A percentile compares a stretch with the other conserved stretches of the same genome.
Evolutionary conservation across 2,329 filamentous ascomycete genomes (phyloP).

Genomic region (Botrytis byssoidea): DNA sequence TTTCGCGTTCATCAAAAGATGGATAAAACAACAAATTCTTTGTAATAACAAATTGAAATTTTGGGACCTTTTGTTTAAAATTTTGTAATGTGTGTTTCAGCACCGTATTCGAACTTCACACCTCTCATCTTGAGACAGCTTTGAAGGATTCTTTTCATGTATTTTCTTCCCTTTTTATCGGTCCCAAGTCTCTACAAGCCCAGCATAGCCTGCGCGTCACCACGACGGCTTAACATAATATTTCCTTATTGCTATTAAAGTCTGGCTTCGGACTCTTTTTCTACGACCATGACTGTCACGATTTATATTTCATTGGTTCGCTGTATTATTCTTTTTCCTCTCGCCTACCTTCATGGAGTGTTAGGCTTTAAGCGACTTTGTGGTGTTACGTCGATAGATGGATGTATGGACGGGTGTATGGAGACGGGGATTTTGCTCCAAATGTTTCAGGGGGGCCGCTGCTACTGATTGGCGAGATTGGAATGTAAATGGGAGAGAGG

Average conservation of each 20-base stretch:
- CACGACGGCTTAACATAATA: conserved; percentile 13
- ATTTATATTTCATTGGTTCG: conserved; percentile 7
- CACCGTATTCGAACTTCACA: conserved; percentile 20
- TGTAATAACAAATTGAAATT: conserved; percentile 21
- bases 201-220: conserved; percentile 11
- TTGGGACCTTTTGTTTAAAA: conserved; percentile 23
- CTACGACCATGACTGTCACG: conserved; percentile 21
- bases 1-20: conserved; percentile 14
- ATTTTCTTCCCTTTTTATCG: conserved; percentile 12
- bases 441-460: background rate
- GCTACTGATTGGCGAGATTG: background rate
- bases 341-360: background rate
- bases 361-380: background rate
- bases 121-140: conserved; percentile 20
- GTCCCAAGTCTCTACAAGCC: background rate
- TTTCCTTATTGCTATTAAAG: background rate
- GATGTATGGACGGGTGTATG: background rate
- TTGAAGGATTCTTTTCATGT: conserved; percentile 20
- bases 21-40: conserved; percentile 15
- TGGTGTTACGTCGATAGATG: conserved; percentile 4
- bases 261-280: conserved; percentile 9
- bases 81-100: conserved; percentile 20
- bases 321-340: conserved; percentile 12
- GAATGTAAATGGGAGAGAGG: background rate
- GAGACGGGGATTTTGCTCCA: background rate